phyloP scores from a whole-genome alignment of 2,329 filamentous ascomycete species.

The Cytospora piceae region DNA sequence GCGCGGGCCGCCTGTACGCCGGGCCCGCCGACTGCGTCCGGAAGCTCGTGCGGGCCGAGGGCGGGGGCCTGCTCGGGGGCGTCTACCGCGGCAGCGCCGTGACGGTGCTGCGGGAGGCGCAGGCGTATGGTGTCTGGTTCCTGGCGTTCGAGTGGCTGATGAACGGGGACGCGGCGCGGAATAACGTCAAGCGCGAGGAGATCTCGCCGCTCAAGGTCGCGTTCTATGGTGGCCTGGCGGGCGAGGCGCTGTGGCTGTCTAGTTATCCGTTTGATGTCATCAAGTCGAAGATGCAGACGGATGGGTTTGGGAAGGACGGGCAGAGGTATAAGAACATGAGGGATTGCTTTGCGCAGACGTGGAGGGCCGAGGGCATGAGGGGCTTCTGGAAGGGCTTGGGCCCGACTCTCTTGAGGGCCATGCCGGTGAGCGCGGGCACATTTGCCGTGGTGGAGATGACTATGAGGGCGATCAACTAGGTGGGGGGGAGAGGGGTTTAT shows the following conservation, averaged over 20 bases:
- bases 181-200: constrained; percentile 73
- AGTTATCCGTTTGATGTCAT: constrained; percentile 97
- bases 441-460: constrained; percentile 82
- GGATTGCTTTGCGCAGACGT: constrained; percentile 87
- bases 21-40: constrained; percentile 90
- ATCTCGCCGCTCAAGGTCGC: constrained; percentile 86
- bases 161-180: constrained; percentile 83
- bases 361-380: constrained; percentile 70
- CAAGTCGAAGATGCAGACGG: constrained; percentile 99
- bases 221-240: constrained; percentile 88
- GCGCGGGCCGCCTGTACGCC: constrained; percentile 73
- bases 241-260: constrained; percentile 88
- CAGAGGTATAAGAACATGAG: constrained; percentile 81
- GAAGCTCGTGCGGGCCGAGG: constrained; percentile 69
- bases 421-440: constrained; percentile 97
- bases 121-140: constrained; percentile 97
- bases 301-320: constrained; percentile 72
- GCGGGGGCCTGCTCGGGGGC: constrained; percentile 68
- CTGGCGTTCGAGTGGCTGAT: constrained; percentile 94
- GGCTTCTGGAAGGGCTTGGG: constrained; percentile 96
- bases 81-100: constrained; percentile 88
- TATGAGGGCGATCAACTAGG: constrained; percentile 61
- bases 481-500: constrained; percentile 16
- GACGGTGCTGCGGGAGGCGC: constrained; percentile 84
- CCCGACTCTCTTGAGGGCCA: constrained; percentile 88